Evolutionary conservation across 1,284 basidiomycete species (phyloP), one percentile per base, ranked within the genome.

Genomic region (Rhodotorula sp.): DNA sequence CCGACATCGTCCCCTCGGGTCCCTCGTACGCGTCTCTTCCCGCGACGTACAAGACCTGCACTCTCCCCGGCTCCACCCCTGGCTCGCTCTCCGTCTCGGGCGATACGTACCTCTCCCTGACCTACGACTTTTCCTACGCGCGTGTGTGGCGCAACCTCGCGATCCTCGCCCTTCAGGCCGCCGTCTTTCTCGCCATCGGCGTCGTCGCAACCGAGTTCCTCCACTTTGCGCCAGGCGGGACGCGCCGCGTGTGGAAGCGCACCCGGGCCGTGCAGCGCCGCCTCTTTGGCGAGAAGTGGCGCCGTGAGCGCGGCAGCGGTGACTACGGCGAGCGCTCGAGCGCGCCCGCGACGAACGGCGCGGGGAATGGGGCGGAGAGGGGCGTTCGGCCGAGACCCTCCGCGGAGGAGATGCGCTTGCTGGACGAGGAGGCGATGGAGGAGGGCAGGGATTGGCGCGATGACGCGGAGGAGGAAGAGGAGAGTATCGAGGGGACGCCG

Each of bases 1-100:
- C 80, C 46, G 88, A 87, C 76, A 84, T 92, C 65, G 85, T 91
- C 44, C 92, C 92, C 0, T 73, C 64, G n/a, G 72, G 73, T 4
- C 71, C 71, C 22, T 53, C 61, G 21, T 80, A 80, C 73, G 62
- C 62, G 41, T 25, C 51, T 1, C 25, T 36, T 13, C 58, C 76
- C 66, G 27, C 62, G 0, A 27, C n/a, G 7, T 76, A 66, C 72
- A 59, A 79, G 76, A 78, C 78, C 27, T 84, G 84, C 71, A 80
- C 81, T 12, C 76, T 83, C 32, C 77, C 81, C 12, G 84, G 84
- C 36, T 78, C 82, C 32, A 67, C 70, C 48, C 80, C 81, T 12
- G 83, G 83, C 34, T 75, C 79, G 0, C 76, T 80, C 36, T 70
- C 74, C 48, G 77, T 84, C 15, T 68, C 72, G 2, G 84, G 83